These are phyloP conservation scores for Aspergillus wentii DNA, from an alignment of 495 filamentous ascomycete genomes.

Conservation along the genomic window DNA sequence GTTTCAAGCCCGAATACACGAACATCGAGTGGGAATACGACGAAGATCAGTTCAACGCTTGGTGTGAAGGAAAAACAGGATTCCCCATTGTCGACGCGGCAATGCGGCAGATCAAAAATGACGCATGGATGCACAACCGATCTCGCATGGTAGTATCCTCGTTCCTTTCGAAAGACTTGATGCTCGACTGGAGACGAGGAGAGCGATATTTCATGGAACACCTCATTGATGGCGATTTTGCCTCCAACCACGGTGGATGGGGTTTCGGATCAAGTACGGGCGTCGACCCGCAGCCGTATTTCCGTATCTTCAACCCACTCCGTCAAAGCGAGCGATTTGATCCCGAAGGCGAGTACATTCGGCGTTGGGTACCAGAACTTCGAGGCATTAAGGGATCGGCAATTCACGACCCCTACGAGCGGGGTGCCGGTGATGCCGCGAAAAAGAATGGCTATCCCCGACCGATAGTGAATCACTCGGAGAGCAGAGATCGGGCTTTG, in stretches of 20 bases:
- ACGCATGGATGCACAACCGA: slow-evolving; percentile 87
- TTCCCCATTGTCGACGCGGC: slow-evolving; percentile 88
- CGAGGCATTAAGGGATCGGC: slow-evolving; percentile 52
- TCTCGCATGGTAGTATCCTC: slow-evolving; percentile 84
- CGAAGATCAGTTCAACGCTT: slow-evolving; percentile 59
- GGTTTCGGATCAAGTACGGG: slow-evolving; percentile 77
- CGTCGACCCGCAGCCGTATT: slow-evolving; percentile 90
- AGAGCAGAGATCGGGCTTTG: slow-evolving; percentile 59
- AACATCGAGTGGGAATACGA: slow-evolving; percentile 82
- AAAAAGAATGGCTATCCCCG: slow-evolving; percentile 68
- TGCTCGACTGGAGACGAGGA: slow-evolving; percentile 87
- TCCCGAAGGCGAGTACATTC: slow-evolving; percentile 51
- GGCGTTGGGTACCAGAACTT: slow-evolving; percentile 60
- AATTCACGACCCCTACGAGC: slow-evolving; percentile 74
- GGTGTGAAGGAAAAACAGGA: slow-evolving; percentile 75
- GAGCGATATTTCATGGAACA: slow-evolving; percentile 87
- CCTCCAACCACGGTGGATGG: slow-evolving; percentile 90
- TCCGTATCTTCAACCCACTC: slow-evolving; percentile 84
- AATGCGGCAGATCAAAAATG: slow-evolving; percentile 73
- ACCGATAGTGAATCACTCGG: slow-evolving; percentile 70
- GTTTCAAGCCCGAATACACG: slow-evolving; percentile 83
- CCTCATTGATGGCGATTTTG: slow-evolving; percentile 89
- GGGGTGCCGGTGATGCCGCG: slow-evolving; percentile 54
- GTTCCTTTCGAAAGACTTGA: slow-evolving; percentile 80
- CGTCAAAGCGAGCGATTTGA: slow-evolving; percentile 82